phyloP scores from a whole-genome alignment of 768 basidiomycete genomes.

The Paxillus ammoniavirescens region DNA sequence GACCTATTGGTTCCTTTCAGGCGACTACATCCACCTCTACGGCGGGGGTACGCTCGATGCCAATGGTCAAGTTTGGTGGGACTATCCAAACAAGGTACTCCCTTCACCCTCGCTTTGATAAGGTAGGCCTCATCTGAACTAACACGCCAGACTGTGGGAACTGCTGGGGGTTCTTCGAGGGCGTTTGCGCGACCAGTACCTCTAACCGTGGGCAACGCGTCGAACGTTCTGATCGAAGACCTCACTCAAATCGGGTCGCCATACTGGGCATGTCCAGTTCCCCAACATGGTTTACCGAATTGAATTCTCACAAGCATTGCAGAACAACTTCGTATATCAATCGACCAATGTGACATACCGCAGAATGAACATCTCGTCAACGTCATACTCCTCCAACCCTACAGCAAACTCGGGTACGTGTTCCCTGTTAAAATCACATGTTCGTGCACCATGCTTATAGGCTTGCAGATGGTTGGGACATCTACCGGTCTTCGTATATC shows the following conservation, averaged over 20 bases:
- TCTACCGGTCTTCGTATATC: conserved; percentile 38
- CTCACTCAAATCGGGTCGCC: conserved; percentile 40
- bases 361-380: conserved; percentile 34
- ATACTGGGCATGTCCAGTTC: conserved; percentile 36
- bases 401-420: conserved; percentile 34
- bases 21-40: conserved; percentile 35
- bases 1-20: conserved; percentile 41
- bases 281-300: not conserved
- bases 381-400: conserved; percentile 35
- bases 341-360: conserved; percentile 41
- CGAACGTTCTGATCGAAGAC: conserved; percentile 39
- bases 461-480: conserved; percentile 45
- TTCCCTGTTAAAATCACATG: not conserved
- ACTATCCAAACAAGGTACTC: conserved; percentile 24
- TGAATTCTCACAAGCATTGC: not conserved
- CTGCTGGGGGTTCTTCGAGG: conserved; percentile 41
- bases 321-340: conserved; percentile 42
- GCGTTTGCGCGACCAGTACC: conserved; percentile 44
- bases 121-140: not conserved
- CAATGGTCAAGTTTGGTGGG: conserved; percentile 46
- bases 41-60: conserved; percentile 46
- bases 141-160: conserved; percentile 32
- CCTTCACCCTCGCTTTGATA: conserved; percentile 6
- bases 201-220: conserved; percentile 42
- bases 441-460: not conserved